Conservation (phyloP, 2,329 filamentous ascomycete species). For the Epichloe brachyelytri region DNA sequence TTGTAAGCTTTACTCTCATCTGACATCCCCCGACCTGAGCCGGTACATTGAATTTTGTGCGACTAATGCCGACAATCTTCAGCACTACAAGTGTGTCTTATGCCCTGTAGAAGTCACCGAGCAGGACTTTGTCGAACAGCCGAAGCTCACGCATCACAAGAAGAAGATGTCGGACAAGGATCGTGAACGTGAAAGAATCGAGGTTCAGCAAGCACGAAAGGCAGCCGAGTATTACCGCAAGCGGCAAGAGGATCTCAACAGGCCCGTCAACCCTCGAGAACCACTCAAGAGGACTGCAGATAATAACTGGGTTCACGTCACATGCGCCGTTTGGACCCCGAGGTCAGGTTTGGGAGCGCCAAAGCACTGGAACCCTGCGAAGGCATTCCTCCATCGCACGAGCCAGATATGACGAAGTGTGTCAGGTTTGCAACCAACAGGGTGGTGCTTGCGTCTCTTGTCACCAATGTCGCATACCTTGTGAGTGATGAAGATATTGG, state of each 20-base stretch:
- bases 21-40: not conserved
- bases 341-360: constrained; percentile 84
- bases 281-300: constrained; percentile 86
- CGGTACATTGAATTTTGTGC: constrained; percentile 5
- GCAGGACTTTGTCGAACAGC: constrained; percentile 70
- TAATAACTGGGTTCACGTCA: constrained; percentile 97
- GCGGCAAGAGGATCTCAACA: constrained; percentile 71
- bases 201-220: constrained; percentile 71
- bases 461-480: constrained; percentile 51
- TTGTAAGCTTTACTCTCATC: constrained; percentile 41
- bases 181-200: constrained; percentile 72
- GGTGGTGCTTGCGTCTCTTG: constrained; percentile 74
- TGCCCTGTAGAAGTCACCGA: constrained; percentile 75
- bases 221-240: constrained; percentile 72
- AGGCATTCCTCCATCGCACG: constrained; percentile 71
- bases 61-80: constrained; percentile 14
- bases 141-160: constrained; percentile 39
- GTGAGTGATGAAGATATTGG: constrained; percentile 20
- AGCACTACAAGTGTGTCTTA: constrained; percentile 81
- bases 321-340: constrained; percentile 83
- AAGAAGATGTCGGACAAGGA: constrained; percentile 89
- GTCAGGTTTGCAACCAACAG: constrained; percentile 69
- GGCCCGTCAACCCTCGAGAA: constrained; percentile 74
- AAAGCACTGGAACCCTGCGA: constrained; percentile 75
- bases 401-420: constrained; percentile 60